Conservation (phyloP, 2,329 filamentous ascomycete genomes). For the Epichloe baconii region DNA sequence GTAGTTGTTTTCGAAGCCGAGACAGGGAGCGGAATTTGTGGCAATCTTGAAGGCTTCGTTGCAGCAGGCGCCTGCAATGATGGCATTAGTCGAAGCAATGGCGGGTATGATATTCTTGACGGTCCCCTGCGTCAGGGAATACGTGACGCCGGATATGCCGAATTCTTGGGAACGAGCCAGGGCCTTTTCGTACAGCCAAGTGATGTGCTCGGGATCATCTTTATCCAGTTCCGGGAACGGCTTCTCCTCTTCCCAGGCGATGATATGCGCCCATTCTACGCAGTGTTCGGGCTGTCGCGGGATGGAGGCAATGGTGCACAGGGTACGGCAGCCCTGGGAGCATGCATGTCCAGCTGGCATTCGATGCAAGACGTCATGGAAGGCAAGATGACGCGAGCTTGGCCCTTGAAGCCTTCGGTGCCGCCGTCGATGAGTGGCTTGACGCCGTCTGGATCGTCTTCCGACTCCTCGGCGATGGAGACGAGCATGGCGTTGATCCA, state of each 20-base stretch:
- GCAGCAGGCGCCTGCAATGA: slow-evolving; percentile 89
- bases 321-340: slow-evolving; percentile 92
- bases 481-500: slow-evolving; percentile 97
- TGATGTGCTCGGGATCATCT: slow-evolving; percentile 91
- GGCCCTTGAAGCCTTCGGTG: slow-evolving; percentile 97
- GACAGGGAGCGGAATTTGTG: slow-evolving; percentile 64
- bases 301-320: slow-evolving; percentile 93
- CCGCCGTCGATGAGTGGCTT: slow-evolving; percentile 95
- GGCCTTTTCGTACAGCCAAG: slow-evolving; percentile 88
- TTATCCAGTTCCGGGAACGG: slow-evolving; percentile 81
- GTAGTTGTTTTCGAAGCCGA: slow-evolving; percentile 75
- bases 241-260: slow-evolving; percentile 84
- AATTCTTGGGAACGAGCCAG: slow-evolving; percentile 73
- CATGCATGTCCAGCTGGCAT: slow-evolving; percentile 97
- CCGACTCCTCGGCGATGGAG: slow-evolving; percentile 66
- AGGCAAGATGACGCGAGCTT: slow-evolving; percentile 82
- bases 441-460: slow-evolving; percentile 61
- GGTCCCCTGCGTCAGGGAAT: slow-evolving; percentile 89
- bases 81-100: slow-evolving; percentile 94
- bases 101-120: slow-evolving; percentile 99
- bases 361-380: slow-evolving; percentile 94
- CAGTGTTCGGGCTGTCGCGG: slow-evolving; percentile 96
- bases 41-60: slow-evolving; percentile 95
- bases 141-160: slow-evolving; percentile 83
- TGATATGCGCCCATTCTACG: slow-evolving; percentile 97